Conservation (phyloP, 306 rosid genomes). For the Castanea sativa region DNA sequence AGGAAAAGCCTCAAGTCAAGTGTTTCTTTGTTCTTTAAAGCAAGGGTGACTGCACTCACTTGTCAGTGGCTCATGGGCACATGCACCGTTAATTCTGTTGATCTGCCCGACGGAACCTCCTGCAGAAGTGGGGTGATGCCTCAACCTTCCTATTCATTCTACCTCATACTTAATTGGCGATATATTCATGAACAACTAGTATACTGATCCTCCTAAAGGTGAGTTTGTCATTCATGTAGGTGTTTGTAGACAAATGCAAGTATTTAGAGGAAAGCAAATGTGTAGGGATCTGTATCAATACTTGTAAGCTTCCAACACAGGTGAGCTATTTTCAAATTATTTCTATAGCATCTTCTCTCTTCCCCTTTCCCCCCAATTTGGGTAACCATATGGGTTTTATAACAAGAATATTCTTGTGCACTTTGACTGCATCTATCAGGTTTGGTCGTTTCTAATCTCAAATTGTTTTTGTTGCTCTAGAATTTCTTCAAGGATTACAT, state of each 20-base stretch:
- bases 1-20: conserved; percentile 30
- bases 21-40: conserved; percentile 41
- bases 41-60: conserved; percentile 89
- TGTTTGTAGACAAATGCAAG: conserved; percentile 85
- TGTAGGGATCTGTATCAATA: conserved; percentile 72
- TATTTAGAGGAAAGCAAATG: conserved; percentile 94
- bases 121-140: conserved; percentile 33
- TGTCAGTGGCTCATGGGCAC: conserved; percentile 98
- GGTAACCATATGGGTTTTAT: no score
- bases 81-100: conserved; percentile 70
- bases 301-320: conserved; percentile 96
- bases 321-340: conserved; percentile 40
- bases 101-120: conserved; percentile 62
- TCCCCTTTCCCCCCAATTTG: neutral
- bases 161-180: neutral
- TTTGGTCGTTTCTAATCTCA: conserved; percentile 15
- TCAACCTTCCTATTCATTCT: conserved; percentile 14
- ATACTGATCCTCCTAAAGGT: conserved; percentile 5
- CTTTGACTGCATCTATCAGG: conserved; percentile 1
- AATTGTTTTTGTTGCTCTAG: conserved; percentile 29
- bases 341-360: neutral
- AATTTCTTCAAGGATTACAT: conserved; percentile 84
- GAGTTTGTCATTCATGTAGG: conserved; percentile 44
- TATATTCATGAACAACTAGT: neutral
- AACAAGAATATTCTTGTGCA: neutral